A percentile compares a stretch with the other conserved stretches of the same genome.
Conservation (phyloP, 768 basidiomycete genomes). For the Amanita polypyramis region DNA sequence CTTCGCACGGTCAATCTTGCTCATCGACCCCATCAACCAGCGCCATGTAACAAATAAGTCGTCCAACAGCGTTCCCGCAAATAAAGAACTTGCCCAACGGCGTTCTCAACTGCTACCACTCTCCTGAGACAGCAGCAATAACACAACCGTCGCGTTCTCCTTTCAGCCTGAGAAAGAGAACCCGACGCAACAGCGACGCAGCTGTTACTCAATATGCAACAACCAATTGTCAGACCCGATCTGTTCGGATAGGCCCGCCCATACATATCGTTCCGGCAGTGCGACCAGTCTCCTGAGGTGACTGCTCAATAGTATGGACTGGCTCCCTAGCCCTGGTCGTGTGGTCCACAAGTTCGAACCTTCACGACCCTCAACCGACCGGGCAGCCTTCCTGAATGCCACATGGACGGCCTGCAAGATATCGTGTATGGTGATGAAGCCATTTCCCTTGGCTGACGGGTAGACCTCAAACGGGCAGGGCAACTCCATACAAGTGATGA, state of each 20-base stretch:
- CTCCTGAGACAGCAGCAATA: not conserved
- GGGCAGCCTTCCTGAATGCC: not conserved
- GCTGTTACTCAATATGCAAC: conserved; percentile 2
- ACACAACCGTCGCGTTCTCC: not conserved
- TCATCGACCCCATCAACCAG: not conserved
- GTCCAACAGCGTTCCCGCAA: not conserved
- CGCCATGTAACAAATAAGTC: not conserved
- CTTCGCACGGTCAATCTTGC: not conserved
- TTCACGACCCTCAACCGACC: no score
- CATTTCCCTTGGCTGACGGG: not conserved
- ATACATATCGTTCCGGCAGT: not conserved
- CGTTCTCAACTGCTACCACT: not conserved
- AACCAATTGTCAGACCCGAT: not conserved
- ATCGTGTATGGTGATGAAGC: not conserved
- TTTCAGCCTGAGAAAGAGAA: not conserved
- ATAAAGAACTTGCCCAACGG: not conserved
- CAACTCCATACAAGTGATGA: not conserved
- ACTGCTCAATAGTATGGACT: not conserved
- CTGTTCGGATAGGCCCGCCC: conserved; percentile 4
- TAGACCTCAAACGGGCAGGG: not conserved
- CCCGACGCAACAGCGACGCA: not conserved
- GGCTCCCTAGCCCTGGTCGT: not conserved
- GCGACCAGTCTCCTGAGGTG: not conserved
- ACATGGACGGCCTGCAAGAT: not conserved
- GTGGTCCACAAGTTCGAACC: not conserved